Evolutionary conservation across 352 stramenopile genomes (phyloP), one percentile per base, ranked within the genome.

Genomic region (Globisporangium uncinulatum): DNA sequence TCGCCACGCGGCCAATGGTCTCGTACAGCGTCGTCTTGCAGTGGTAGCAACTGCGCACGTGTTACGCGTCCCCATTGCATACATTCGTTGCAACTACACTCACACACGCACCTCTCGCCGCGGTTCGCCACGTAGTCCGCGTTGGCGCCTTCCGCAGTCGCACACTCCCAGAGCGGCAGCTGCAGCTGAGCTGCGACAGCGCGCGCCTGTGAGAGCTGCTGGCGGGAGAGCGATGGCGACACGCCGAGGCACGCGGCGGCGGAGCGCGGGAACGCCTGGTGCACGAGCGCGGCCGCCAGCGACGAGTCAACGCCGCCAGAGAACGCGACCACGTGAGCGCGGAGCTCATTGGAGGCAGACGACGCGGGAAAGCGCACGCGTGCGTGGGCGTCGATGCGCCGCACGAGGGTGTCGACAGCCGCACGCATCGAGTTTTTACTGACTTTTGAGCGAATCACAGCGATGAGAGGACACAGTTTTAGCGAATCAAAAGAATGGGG

Each of bases 1-100:
- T 65, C 6, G 86, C 81, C 47, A 98, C 88, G n/a, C 86, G 69
- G 48, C 94, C 74, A 21, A 99, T 68, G 29, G 90, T 96, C 36
- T 84, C 77, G 77, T 99, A 99, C n/a, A 99, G 71, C 54, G 96
- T 97, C 6, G 92, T 98, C 73, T 99, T 99, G 83, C 96, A 99
- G 57, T 96, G 92, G 64, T 98, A 98, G 72, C 96, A 99, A 65
- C 92, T 89, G 15, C 48, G 17, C 10, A 48, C 14, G 3, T 34
- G 21, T n/a, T n/a, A n/a, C n/a, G n/a, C n/a, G n/a, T n/a, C n/a
- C n/a, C n/a, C n/a, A n/a, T n/a, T n/a, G n/a, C n/a, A n/a, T n/a
- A n/a, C n/a, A n/a, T n/a, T n/a, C n/a, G n/a, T n/a, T n/a, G n/a
- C 19, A 44, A 11, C 19, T 56, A 57, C 11, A 41, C 4, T n/a